A percentile compares a stretch with the other conserved stretches of the same genome.
Conservation (phyloP, 306 rosid species). For the Sphenostylis stenocarpa region DNA sequence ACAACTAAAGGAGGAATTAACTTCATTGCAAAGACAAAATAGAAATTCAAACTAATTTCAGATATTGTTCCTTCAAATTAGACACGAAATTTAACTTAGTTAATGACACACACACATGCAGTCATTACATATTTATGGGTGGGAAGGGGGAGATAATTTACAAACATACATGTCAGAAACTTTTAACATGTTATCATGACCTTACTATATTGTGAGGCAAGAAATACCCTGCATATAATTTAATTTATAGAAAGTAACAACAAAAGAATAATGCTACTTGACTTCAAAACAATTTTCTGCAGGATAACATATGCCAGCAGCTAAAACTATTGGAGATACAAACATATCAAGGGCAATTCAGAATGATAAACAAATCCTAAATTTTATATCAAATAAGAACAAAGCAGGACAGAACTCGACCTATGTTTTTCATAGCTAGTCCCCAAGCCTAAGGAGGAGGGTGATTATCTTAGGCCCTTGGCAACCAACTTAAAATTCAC, state of each 20-base stretch:
- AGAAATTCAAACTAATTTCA: constrained; percentile 11
- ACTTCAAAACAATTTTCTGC: not conserved
- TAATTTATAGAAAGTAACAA: not conserved
- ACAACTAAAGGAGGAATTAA: constrained; percentile 7
- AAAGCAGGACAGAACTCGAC: too few species aligned
- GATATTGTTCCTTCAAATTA: constrained; percentile 1
- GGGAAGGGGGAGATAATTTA: not conserved
- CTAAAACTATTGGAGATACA: constrained; percentile 9
- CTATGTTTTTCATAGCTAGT: too few species aligned
- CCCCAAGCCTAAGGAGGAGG: too few species aligned
- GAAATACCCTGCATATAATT: not conserved
- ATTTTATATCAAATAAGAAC: too few species aligned
- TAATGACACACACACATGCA: constrained; percentile 2
- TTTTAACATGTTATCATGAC: constrained; percentile 1
- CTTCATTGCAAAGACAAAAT: constrained; percentile 1
- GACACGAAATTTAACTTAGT: constrained; percentile 7
- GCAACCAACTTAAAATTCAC: too few species aligned
- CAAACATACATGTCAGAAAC: not conserved
- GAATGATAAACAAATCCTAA: not conserved
- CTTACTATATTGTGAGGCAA: not conserved
- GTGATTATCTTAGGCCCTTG: too few species aligned
- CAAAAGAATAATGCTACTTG: constrained; percentile 2
- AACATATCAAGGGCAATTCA: constrained; percentile 4
- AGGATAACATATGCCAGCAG: not conserved
- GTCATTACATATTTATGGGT: not conserved